phyloP scores from a whole-genome alignment of 1,139 yeast genomes.

The Nadsonia starkeyi-henricii region DNA sequence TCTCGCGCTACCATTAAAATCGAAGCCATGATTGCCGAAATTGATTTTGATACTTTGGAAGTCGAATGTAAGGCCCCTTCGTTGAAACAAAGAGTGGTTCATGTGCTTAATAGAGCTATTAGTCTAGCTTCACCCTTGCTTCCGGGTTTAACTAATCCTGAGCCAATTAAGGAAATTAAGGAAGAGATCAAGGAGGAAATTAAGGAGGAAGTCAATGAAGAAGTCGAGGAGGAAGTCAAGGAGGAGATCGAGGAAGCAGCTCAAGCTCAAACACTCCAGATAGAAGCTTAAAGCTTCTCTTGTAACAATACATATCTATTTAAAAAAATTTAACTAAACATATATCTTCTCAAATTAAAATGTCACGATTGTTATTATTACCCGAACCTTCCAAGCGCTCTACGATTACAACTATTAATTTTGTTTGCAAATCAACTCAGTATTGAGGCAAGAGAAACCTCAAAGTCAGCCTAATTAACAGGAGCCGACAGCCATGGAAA shows the following conservation, averaged over 20 bases:
- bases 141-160: constrained; percentile 9
- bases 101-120: constrained; percentile 63
- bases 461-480: too few species aligned
- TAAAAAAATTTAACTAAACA: too few species aligned
- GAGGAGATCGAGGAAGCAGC: neutral
- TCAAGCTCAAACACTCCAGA: too few species aligned
- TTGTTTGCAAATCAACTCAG: too few species aligned
- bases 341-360: too few species aligned
- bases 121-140: constrained; percentile 72
- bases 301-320: too few species aligned
- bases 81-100: constrained; percentile 68
- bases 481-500: too few species aligned
- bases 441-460: too few species aligned
- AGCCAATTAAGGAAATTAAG: neutral
- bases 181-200: neutral
- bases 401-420: too few species aligned
- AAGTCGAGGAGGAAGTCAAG: neutral
- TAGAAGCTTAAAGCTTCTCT: too few species aligned
- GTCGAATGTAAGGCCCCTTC: constrained; percentile 74
- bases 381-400: too few species aligned
- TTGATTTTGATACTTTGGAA: constrained; percentile 47
- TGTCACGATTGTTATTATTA: too few species aligned
- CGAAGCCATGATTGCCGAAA: constrained; percentile 60
- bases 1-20: constrained; percentile 44
- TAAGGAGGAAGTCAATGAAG: neutral